Evolutionary conservation across 2,329 filamentous ascomycete genomes (phyloP).

Genomic region (Aspergillus uvarum): DNA sequence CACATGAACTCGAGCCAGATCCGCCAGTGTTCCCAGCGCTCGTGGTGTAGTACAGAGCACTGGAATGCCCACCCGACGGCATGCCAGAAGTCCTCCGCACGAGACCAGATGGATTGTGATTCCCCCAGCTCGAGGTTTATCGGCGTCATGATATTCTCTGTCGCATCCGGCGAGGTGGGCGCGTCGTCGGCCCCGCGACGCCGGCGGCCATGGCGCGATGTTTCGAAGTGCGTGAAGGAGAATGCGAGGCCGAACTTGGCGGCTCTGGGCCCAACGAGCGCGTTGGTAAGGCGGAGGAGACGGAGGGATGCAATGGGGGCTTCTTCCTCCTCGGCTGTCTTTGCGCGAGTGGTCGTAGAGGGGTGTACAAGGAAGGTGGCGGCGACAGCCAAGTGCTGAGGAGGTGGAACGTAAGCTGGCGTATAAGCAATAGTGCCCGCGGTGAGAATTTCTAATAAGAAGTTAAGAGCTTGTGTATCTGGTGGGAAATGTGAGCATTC

Average conservation of each 20-base stretch:
- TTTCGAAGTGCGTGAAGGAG: constrained; percentile 54
- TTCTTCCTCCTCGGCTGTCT: constrained; percentile 59
- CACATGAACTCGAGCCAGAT: constrained; percentile 74
- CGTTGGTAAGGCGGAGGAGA: constrained; percentile 68
- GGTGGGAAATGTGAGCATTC: constrained; percentile 11
- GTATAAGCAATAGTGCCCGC: constrained; percentile 37
- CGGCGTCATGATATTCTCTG: constrained; percentile 51
- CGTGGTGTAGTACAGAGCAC: constrained; percentile 71
- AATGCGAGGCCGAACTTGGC: constrained; percentile 72
- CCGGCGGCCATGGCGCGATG: constrained; percentile 33
- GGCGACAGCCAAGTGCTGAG: constrained; percentile 73
- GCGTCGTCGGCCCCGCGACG: constrained; percentile 26
- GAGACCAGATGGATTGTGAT: constrained; percentile 66
- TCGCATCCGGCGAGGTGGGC: background rate
- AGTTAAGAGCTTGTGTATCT: constrained; percentile 60
- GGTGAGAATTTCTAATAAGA: constrained; percentile 54
- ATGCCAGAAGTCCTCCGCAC: constrained; percentile 86
- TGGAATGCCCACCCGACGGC: constrained; percentile 91
- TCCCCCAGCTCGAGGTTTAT: constrained; percentile 63
- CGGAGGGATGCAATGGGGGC: constrained; percentile 66
- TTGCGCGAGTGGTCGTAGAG: constrained; percentile 69
- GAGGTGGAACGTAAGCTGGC: constrained; percentile 64
- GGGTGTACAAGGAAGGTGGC: constrained; percentile 82
- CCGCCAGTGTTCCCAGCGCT: constrained; percentile 79
- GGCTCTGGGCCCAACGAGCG: constrained; percentile 66